These are phyloP conservation scores for Microsporum canis DNA, from an alignment of 2,329 filamentous ascomycete species.

Conservation along the genomic window DNA sequence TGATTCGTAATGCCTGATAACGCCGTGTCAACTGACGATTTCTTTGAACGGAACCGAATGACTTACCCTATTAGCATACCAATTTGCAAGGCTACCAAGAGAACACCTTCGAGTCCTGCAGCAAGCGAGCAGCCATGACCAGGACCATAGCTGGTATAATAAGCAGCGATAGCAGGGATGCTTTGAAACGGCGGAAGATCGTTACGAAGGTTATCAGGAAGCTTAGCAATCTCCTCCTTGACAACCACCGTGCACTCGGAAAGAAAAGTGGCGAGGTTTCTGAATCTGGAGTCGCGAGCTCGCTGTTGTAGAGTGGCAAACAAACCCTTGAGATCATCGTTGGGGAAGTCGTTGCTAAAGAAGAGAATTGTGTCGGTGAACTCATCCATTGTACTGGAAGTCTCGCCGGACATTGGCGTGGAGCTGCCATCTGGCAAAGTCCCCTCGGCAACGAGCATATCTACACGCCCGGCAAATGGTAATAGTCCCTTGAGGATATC, in stretches of 20 bases:
- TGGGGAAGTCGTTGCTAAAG: conserved; percentile 41
- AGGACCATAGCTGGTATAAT: conserved; percentile 29
- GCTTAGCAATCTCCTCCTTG: too few relatives aligned
- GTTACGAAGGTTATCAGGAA: too few relatives aligned
- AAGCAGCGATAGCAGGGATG: background rate
- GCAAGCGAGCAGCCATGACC: too few relatives aligned
- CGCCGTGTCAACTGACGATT: background rate
- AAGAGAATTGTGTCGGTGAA: conserved; percentile 21
- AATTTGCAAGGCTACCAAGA: conserved; percentile 24
- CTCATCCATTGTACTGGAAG: background rate
- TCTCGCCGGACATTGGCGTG: too few relatives aligned
- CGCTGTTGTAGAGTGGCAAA: conserved; percentile 33
- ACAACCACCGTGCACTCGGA: too few relatives aligned
- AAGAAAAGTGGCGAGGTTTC: too few relatives aligned
- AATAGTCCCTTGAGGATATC: too few relatives aligned
- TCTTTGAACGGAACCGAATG: background rate
- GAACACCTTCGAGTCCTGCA: too few relatives aligned
- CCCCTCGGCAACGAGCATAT: too few relatives aligned
- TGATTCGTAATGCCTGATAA: background rate
- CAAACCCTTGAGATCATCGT: conserved; percentile 34
- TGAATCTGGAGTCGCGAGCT: conserved; percentile 5
- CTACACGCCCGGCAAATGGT: too few relatives aligned
- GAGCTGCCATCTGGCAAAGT: too few relatives aligned
- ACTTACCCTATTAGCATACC: conserved; percentile 37
- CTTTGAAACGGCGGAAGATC: too few relatives aligned